These are phyloP conservation scores for Euptelea pleiosperma DNA, from an alignment of 164 flowering plant species.

Conservation along the genomic window DNA sequence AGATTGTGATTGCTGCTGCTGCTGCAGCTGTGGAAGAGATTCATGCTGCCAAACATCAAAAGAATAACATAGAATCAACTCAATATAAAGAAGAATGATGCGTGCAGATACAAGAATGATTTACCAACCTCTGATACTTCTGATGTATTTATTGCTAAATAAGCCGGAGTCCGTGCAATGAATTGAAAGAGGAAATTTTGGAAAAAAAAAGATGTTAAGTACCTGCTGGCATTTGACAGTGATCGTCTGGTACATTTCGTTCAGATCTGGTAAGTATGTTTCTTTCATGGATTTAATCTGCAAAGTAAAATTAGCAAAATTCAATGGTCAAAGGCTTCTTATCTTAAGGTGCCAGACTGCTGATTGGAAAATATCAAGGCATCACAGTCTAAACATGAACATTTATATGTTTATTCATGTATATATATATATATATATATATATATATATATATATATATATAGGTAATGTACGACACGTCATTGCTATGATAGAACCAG, in stretches of 20 bases:
- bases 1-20: slow-evolving; percentile 50
- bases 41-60: slow-evolving; percentile 48
- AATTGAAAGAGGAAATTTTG: not conserved
- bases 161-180: too few species aligned
- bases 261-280: slow-evolving; percentile 55
- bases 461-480: too few species aligned
- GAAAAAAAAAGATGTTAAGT: not conserved
- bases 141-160: too few species aligned
- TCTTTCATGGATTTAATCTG: slow-evolving; percentile 83
- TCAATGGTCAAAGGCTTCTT: too few species aligned
- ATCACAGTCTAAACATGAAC: too few species aligned
- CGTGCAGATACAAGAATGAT: too few species aligned
- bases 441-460: too few species aligned
- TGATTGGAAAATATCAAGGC: too few species aligned
- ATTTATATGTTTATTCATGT: too few species aligned
- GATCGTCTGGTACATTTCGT: slow-evolving; percentile 67
- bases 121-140: too few species aligned
- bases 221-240: slow-evolving; percentile 70
- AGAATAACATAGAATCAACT: not conserved
- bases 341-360: not conserved
- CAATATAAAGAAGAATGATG: not conserved
- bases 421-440: too few species aligned
- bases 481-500: too few species aligned
- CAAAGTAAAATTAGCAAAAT: slow-evolving; percentile 14
- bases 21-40: slow-evolving; percentile 53